Base-by-base conservation (phyloP, 805 yeast genomes). In the Yarrowia sp. region DNA sequence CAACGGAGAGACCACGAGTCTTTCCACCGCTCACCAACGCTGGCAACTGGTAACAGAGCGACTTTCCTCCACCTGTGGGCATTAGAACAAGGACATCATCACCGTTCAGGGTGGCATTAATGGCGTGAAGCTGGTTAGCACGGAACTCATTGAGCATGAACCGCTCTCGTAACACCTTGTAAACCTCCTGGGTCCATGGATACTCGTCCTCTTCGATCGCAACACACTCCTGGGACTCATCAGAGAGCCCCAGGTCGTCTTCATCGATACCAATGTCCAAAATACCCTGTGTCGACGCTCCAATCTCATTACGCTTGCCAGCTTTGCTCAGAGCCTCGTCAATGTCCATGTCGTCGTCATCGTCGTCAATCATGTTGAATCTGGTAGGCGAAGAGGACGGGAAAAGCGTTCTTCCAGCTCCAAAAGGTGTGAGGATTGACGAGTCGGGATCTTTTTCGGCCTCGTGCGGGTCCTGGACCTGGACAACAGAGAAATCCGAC, bases 51-150 rank as follows among this genome's bases (percentile, higher is more conserved):
- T 93, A 95, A 76, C 99, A 95, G 40, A 95, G 79, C 0, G 98
- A 93, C 76, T 95, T 95, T 64, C 99, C 99, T 64, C 99, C 99
- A 46, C 99, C 99, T 0, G 99, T 95, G 0, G 99, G 99, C 97
- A 95, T 94, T 73, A 95, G 81, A 1, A 95, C 98, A 79, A 95
- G 92, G 0, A 91, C 97, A 77, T 95, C 99, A 53, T 84, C 83
- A 0, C 97, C 97, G 5, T 84, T 56, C 75, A 40, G 91, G 2
- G 84, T 88, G 1, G 97, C 88, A 73, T 89, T 87, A 7, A 95
- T 85, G 0, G 98, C 98, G 68, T 91, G 95, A 45, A 89, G 78
- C 75, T 95, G 99, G 76, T 94, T 90, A 5, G 87, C 84, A 69
- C 99, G 83, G 77, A 95, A 95, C 1, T 83, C 82, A 4, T 79